These are phyloP conservation scores for Microsporum audouinii DNA, from an alignment of 2,329 filamentous ascomycete genomes.

Conservation along the genomic window DNA sequence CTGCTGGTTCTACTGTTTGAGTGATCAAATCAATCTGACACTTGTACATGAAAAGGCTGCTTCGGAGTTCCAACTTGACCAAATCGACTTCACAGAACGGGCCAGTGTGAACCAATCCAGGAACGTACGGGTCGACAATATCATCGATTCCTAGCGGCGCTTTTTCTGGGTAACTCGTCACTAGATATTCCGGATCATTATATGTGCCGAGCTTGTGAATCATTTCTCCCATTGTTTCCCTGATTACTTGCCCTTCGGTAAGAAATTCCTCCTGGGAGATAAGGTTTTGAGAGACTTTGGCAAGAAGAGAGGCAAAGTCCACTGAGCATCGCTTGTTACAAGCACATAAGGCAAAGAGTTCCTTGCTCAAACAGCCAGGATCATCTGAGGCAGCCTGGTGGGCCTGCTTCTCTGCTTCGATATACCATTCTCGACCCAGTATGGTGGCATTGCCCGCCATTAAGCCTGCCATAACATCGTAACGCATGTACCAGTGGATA, in stretches of 20 bases:
- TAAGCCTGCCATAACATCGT: slow-evolving; percentile 73
- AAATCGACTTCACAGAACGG: slow-evolving; percentile 65
- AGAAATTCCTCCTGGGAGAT: slow-evolving; percentile 56
- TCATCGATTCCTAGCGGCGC: slow-evolving; percentile 47
- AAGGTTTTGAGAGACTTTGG: slow-evolving; percentile 52
- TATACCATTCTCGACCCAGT: slow-evolving; percentile 69
- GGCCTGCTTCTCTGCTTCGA: slow-evolving; percentile 52
- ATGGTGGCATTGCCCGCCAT: slow-evolving; percentile 67
- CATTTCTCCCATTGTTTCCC: slow-evolving; percentile 31
- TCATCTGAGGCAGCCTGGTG: slow-evolving; percentile 46
- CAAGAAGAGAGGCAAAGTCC: slow-evolving; percentile 70
- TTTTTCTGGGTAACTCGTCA: slow-evolving; percentile 51
- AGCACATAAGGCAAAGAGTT: slow-evolving; percentile 56
- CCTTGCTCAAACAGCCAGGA: slow-evolving; percentile 53
- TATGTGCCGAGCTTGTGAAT: slow-evolving; percentile 50
- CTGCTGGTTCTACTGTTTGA: slow-evolving; percentile 40
- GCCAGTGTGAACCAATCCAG: slow-evolving; percentile 57
- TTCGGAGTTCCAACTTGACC: slow-evolving; percentile 64
- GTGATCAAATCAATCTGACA: slow-evolving; percentile 55
- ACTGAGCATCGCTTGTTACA: slow-evolving; percentile 61
- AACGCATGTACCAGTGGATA: slow-evolving; percentile 79
- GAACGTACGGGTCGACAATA: slow-evolving; percentile 62
- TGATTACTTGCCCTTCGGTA: slow-evolving; percentile 47
- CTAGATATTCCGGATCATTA: slow-evolving; percentile 49
- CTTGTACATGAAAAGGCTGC: slow-evolving; percentile 67